A percentile compares a stretch with the other conserved stretches of the same genome.
phyloP scores from a whole-genome alignment of 179 eudicot genomes.

The Silene coronaria region DNA sequence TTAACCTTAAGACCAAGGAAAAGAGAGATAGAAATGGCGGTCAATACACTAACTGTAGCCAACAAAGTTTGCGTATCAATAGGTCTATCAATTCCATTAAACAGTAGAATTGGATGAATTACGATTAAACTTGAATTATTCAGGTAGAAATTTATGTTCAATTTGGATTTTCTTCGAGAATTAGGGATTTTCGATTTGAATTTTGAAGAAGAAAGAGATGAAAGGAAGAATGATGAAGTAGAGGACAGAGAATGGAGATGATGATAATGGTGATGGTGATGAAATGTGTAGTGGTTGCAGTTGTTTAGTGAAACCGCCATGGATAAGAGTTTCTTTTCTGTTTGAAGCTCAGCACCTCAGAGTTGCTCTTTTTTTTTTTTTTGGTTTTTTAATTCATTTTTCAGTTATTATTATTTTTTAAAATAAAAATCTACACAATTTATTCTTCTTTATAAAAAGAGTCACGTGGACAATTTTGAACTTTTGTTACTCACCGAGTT shows the following conservation, averaged over 20 bases:
- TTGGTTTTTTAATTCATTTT: not conserved
- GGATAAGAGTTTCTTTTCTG: constrained; percentile 25
- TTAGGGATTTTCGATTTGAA: constrained; percentile 14
- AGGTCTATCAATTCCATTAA: constrained; percentile 36
- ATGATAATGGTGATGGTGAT: not conserved
- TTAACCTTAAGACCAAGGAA: constrained; percentile 70
- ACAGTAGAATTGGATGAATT: constrained; percentile 42
- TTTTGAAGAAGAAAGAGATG: constrained; percentile 22
- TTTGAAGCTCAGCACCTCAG: constrained; percentile 12
- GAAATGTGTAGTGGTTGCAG: constrained; percentile 16
- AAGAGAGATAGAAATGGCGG: constrained; percentile 62
- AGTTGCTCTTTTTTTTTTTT: not conserved
- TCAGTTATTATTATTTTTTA: too few relatives aligned
- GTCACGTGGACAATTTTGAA: too few relatives aligned
- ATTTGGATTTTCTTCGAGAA: not conserved
- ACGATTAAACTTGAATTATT: constrained; percentile 22
- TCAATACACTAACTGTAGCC: constrained; percentile 55
- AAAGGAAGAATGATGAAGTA: constrained; percentile 13
- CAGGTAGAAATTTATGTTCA: constrained; percentile 9
- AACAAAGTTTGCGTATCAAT: constrained; percentile 54
- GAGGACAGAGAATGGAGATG: constrained; percentile 23
- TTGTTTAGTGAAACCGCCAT: constrained; percentile 34
- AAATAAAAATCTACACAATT: too few relatives aligned
- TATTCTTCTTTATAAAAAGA: too few relatives aligned
- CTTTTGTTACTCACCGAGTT: too few relatives aligned